Evolutionary conservation across 768 basidiomycete genomes (phyloP), one percentile per base, ranked within the genome.

Genomic region (Phaffia australis): DNA sequence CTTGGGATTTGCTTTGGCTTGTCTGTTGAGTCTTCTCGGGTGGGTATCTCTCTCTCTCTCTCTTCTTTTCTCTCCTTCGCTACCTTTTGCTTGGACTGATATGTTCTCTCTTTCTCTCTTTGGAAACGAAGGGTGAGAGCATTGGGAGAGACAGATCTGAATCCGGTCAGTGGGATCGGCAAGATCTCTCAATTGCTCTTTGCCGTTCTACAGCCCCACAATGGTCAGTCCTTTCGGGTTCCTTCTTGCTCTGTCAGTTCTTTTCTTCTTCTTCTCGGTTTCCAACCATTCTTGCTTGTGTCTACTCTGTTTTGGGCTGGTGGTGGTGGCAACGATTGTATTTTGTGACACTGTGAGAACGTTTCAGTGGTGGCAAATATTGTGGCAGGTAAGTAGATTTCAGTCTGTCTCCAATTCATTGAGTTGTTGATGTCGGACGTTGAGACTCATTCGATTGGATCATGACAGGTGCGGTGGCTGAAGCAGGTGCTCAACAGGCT

Each of bases 131-230:
- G 89, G 11, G 93, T 98, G 18, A 84, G 93, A 55, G 93, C 94
- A 1, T 78, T 98, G 46, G 94, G 94, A 62, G 93, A 97, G 78
- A 98, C 94, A 2, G 94, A 98, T 75, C 78, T 98, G 48, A 78
- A 79, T 68, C 78, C 78, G 0, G 76, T 78, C n/a, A 59, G 88
- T 52, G 94, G 92, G 1, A 80, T 97, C 47, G 94, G 94, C 1
- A 98, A 98, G 76, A 85, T 97, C 69, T 90, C 88, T 25, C 94
- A 98, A 73, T 80, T 98, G 21, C 80, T 95, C 67, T 98, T 98
- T 71, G 92, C 92, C 8, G 86, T 93, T 80, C 82, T 95, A 50
- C 72, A 72, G 60, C 71, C 73, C 1, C 61, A 52, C 35, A 64
- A 64, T 51, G 63, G 63, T 62, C 25, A 50, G 60, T 29, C 47